Conservation (phyloP, 1,139 yeast species). For the Meyerozyma guilliermondii region DNA sequence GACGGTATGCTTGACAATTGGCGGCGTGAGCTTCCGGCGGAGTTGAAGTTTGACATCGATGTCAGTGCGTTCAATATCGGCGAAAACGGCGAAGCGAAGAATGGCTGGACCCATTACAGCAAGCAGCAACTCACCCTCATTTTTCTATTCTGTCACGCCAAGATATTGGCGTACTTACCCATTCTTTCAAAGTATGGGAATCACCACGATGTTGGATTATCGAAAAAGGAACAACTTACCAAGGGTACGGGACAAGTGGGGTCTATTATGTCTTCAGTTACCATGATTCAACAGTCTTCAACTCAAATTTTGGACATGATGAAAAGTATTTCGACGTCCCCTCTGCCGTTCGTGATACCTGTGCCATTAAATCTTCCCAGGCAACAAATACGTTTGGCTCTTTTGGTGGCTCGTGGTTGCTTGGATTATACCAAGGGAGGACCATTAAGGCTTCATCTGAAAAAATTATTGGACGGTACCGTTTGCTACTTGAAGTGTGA, state of each 20-base stretch:
- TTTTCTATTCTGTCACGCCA: conserved; percentile 72
- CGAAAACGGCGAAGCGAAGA: conserved; percentile 30
- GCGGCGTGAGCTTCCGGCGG: conserved; percentile 65
- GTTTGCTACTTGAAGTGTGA: conserved; percentile 47
- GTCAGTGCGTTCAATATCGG: conserved; percentile 53
- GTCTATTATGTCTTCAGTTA: conserved; percentile 42
- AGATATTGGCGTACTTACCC: conserved; percentile 75
- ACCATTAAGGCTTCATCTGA: conserved; percentile 67
- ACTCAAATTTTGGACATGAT: conserved; percentile 59
- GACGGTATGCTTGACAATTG: conserved; percentile 76
- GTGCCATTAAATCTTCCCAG: conserved; percentile 70
- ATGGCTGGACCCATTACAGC: conserved; percentile 25
- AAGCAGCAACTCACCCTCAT: conserved; percentile 58
- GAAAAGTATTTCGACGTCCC: conserved; percentile 40
- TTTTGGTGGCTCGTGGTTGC: conserved; percentile 73
- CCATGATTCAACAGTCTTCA: conserved; percentile 73
- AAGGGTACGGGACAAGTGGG: conserved; percentile 21
- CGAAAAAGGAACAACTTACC: conserved; percentile 32
- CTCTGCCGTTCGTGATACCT: conserved; percentile 44
- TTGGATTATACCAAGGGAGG: conserved; percentile 84
- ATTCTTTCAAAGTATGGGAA: conserved; percentile 48
- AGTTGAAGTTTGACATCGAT: conserved; percentile 62
- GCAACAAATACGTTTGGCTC: conserved; percentile 60
- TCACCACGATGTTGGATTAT: conserved; percentile 42
- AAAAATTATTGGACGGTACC: conserved; percentile 46